Percentiles rank a stretch among this genome's conserved stretches.
Evolutionary conservation across 2,329 filamentous ascomycete species (phyloP).

Genomic region (Clarireedia paspali): DNA sequence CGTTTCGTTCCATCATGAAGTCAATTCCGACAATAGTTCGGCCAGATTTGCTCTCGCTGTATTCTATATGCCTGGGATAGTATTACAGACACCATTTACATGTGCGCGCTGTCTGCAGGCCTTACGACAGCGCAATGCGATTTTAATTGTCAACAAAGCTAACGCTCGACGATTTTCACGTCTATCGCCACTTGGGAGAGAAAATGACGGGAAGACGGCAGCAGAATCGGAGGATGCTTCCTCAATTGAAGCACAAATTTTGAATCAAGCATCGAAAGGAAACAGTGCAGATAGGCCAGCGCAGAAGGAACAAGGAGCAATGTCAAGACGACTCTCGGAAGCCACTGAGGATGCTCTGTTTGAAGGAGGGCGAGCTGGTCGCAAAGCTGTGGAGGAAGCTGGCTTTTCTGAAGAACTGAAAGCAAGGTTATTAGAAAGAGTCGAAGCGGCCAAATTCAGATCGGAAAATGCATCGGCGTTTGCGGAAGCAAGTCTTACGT

Average conservation of each 20-base stretch:
- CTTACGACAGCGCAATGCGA: slow-evolving; percentile 17
- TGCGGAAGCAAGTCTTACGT: slow-evolving; percentile 39
- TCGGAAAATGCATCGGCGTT: slow-evolving; percentile 43
- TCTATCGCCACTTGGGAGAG: slow-evolving; percentile 20
- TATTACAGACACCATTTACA: slow-evolving; percentile 14
- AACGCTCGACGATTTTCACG: slow-evolving; percentile 15
- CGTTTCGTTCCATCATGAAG: background rate
- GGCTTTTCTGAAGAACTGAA: slow-evolving; percentile 59
- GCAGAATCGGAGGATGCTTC: slow-evolving; percentile 6
- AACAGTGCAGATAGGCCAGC: background rate
- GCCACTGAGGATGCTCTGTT: slow-evolving; percentile 56
- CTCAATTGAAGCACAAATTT: slow-evolving; percentile 14
- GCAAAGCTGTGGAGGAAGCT: slow-evolving; percentile 51
- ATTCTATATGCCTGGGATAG: slow-evolving; percentile 25
- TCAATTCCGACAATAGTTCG: background rate
- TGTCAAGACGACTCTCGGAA: slow-evolving; percentile 51
- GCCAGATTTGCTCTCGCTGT: background rate
- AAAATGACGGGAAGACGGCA: slow-evolving; percentile 11
- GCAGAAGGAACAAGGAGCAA: slow-evolving; percentile 26
- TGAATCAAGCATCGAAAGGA: background rate
- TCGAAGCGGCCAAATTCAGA: slow-evolving; percentile 47
- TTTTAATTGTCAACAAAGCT: slow-evolving; percentile 7
- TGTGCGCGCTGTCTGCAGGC: slow-evolving; percentile 26
- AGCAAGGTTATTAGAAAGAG: slow-evolving; percentile 46
- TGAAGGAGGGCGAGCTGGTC: slow-evolving; percentile 51